Conservation (phyloP, 148 eudicot genomes). For the Rhododendron henanense region DNA sequence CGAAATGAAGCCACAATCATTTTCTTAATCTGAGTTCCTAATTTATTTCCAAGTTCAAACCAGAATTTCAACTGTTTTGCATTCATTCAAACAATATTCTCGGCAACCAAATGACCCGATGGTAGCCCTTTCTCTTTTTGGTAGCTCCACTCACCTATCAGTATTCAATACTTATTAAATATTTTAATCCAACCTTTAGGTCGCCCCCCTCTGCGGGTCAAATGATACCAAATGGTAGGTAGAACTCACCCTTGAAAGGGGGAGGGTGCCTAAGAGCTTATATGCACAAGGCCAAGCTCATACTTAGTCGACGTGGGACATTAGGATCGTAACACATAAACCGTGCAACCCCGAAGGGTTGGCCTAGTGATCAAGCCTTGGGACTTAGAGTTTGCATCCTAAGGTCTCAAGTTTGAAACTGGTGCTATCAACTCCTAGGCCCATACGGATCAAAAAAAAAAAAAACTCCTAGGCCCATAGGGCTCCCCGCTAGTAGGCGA, state of each 20-base stretch:
- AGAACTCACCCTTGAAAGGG: not conserved
- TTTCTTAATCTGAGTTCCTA: not conserved
- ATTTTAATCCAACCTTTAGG: too few species aligned
- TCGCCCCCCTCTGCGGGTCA: not conserved
- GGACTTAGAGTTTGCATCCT: too few species aligned
- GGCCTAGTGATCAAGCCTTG: too few species aligned
- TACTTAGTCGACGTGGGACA: not conserved
- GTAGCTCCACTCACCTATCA: not conserved
- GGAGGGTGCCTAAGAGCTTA: not conserved
- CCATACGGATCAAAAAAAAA: too few species aligned
- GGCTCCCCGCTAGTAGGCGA: too few species aligned
- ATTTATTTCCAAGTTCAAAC: not conserved
- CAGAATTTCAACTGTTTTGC: not conserved
- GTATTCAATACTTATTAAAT: not conserved
- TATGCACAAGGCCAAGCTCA: too few species aligned
- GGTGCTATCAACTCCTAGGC: too few species aligned
- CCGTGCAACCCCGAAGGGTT: not conserved
- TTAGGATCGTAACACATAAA: not conserved
- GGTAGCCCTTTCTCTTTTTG: not conserved
- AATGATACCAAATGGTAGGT: not conserved
- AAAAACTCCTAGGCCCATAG: too few species aligned
- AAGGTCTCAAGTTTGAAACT: too few species aligned
- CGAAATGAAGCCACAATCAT: not conserved
- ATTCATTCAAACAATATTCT: not conserved
- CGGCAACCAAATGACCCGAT: not conserved